Evolutionary conservation across 225 moss, liverwort and hornwort genomes (phyloP).

Genomic region (Ulota crispa): DNA sequence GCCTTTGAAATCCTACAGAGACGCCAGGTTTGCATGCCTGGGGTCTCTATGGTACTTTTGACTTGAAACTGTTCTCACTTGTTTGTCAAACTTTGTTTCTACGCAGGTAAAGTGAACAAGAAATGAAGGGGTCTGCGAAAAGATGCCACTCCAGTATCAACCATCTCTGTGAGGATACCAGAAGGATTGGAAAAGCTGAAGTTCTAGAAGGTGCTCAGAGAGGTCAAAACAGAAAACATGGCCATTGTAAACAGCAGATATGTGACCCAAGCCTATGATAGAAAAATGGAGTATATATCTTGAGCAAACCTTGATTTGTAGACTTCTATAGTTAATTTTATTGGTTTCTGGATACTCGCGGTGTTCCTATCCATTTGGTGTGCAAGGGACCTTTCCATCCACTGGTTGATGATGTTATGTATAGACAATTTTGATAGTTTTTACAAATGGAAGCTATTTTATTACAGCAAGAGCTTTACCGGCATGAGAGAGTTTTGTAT

Average conservation of each 20-base stretch:
- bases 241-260: no score
- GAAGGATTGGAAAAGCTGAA: neutral
- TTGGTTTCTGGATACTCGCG: no score
- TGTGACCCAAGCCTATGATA: no score
- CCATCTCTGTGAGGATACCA: neutral
- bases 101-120: slow-evolving; percentile 31
- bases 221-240: neutral
- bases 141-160: neutral
- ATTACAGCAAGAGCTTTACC: neutral
- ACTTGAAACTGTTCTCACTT: neutral
- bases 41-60: neutral
- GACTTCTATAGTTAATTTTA: no score
- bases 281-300: no score
- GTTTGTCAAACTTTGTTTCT: neutral
- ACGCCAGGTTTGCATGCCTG: neutral
- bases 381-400: no score
- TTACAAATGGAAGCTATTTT: no score
- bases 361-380: no score
- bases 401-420: no score
- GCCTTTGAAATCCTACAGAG: neutral
- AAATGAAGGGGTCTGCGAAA: slow-evolving; percentile 17
- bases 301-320: no score
- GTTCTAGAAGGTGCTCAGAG: neutral
- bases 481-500: neutral
- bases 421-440: no score